Evolutionary conservation across 75 land plant species (phyloP), one percentile per base, ranked within the genome.

Genomic region (Chamaecyparis obtusa): DNA sequence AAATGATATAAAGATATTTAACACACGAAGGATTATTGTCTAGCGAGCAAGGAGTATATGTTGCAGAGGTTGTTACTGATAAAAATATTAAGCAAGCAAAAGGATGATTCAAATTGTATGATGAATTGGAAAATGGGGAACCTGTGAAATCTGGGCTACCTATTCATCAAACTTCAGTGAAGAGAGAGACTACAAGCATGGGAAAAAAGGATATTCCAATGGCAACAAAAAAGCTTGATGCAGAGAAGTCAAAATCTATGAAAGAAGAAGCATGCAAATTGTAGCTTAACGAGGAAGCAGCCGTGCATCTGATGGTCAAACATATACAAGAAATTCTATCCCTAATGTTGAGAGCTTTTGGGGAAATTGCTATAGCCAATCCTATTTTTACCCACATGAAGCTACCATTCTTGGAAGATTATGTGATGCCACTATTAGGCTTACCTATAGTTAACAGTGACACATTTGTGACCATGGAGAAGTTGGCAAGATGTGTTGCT

Each of bases 211-310:
- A 98, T 83, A 39, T 85, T 79, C 89, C 90, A 37, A 98, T 94
- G 87, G 85, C 87, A 14, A 79, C 85, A 5, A 98, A 98, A 72
- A 98, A 98, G 84, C 35, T 88, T 90, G 88, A 85, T 83, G 51
- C 55, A 90, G 99, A 98, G 3, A 97, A 96, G 86, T 85, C 89
- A 32, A 98, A 93, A 89, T 92, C 95, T 75, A 95, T 95, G 32
- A 98, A 98, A 87, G 99, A 97, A 89, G 99, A 98, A 86, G 99
- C 99, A 17, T 92, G 97, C 10, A 99, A 96, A 49, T 81, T 94
- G 85, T 90, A 94, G 84, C 93, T 98, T n/a, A 94, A 87, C 86
- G 99, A 98, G 85, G 99, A 98, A 87, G 90, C 91, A 64, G 80
- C 83, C n/a, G 85, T 94, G 76, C 95, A 99, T 35, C 89, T 90